A percentile compares a stretch with the other conserved stretches of the same genome.
Conservation (phyloP, 2,329 filamentous ascomycete species). For the Pseudomassariella vexata region DNA sequence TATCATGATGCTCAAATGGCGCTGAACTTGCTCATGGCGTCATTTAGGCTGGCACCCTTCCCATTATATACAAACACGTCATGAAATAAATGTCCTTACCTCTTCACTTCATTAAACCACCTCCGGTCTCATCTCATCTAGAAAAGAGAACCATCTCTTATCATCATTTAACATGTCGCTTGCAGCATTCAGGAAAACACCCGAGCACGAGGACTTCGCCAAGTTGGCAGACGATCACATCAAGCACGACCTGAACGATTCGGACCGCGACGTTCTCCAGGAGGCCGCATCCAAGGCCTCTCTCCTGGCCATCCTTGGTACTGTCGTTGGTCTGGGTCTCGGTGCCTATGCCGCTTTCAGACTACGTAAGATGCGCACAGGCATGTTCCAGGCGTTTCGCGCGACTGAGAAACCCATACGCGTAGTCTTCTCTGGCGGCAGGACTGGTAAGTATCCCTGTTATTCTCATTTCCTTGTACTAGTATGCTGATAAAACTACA, state of each 20-base stretch:
- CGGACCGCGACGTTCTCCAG: conserved; percentile 53
- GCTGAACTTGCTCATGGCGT: too few species aligned
- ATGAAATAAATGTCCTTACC: too few species aligned
- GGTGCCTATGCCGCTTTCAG: conserved; percentile 53
- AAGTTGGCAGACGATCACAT: conserved; percentile 53
- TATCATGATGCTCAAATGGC: too few species aligned
- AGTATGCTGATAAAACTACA: conserved; percentile 16
- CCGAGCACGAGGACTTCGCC: conserved; percentile 40
- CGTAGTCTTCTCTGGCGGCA: conserved; percentile 56
- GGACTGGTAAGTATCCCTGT: conserved; percentile 36
- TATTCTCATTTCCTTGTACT: not conserved
- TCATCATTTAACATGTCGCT: conserved; percentile 22
- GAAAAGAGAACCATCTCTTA: too few species aligned
- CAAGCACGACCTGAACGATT: conserved; percentile 44
- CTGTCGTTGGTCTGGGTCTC: conserved; percentile 52
- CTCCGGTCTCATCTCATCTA: too few species aligned
- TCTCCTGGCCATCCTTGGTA: conserved; percentile 51
- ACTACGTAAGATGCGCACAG: conserved; percentile 45
- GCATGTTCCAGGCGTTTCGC: conserved; percentile 58
- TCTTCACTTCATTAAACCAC: too few species aligned
- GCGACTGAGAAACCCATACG: conserved; percentile 56
- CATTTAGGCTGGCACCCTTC: too few species aligned
- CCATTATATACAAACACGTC: too few species aligned
- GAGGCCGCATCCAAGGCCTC: conserved; percentile 50
- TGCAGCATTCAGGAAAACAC: conserved; percentile 26